phyloP scores from a whole-genome alignment of 192 early-diverging fungal species.

The Entomortierella beljakovae region DNA sequence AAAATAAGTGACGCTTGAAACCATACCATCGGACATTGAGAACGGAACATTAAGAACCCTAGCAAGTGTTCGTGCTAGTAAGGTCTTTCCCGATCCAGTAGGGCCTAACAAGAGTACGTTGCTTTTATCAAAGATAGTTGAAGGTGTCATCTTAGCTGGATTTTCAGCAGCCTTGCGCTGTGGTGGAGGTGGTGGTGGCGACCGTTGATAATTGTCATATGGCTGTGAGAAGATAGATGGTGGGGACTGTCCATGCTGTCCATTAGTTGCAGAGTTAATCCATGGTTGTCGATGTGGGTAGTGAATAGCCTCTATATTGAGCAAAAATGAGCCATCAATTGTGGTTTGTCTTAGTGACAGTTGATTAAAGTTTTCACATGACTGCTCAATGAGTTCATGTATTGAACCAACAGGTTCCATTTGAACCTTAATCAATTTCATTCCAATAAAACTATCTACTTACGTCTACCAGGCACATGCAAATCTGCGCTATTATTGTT shows the following conservation, averaged over 20 bases:
- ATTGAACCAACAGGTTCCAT: background rate
- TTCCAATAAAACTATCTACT: conserved; percentile 2
- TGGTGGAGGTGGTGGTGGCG: conserved; percentile 25
- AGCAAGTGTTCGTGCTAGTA: conserved; percentile 84
- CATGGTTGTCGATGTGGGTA: conserved; percentile 54
- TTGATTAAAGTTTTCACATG: conserved; percentile 44
- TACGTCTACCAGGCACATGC: conserved; percentile 48
- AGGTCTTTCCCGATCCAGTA: conserved; percentile 89
- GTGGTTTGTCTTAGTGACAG: background rate
- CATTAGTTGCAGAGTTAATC: conserved; percentile 40
- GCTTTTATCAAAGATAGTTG: conserved; percentile 87
- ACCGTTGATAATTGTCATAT: conserved; percentile 46
- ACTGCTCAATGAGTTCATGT: conserved; percentile 5
- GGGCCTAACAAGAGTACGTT: conserved; percentile 90
- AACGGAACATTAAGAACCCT: conserved; percentile 88
- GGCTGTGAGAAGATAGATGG: conserved; percentile 53
- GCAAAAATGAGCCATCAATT: background rate
- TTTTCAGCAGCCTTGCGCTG: conserved; percentile 7
- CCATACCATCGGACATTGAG: conserved; percentile 82
- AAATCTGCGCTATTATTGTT: background rate
- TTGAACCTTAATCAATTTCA: conserved; percentile 6
- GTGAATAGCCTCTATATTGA: conserved; percentile 42
- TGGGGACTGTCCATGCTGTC: conserved; percentile 24
- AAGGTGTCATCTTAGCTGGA: conserved; percentile 22
- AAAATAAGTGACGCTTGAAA: background rate